These are phyloP conservation scores for Leishmania mexicana DNA, from an alignment of 208 protist genomes.

Conservation along the genomic window DNA sequence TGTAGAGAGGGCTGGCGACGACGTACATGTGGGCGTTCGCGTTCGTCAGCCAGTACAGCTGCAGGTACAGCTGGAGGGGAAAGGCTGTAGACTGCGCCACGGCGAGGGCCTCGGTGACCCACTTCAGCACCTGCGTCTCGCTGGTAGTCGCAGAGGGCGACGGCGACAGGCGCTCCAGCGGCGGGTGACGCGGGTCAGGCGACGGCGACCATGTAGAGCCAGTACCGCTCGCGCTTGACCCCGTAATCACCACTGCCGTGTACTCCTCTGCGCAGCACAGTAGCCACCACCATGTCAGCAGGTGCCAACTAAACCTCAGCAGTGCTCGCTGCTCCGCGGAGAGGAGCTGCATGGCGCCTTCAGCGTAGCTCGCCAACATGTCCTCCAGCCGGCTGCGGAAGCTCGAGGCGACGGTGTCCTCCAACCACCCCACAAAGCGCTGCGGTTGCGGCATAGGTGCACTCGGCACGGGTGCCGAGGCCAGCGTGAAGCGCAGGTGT, in stretches of 20 bases:
- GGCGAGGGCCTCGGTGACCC: not conserved
- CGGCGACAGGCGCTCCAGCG: not conserved
- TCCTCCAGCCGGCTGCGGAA: constrained; percentile 27
- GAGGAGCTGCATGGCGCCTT: constrained; percentile 40
- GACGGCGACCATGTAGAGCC: not conserved
- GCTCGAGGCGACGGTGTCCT: not conserved
- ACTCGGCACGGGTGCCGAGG: not conserved
- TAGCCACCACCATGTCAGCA: constrained; percentile 42
- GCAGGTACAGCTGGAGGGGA: constrained; percentile 47
- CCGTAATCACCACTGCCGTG: not conserved
- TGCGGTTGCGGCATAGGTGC: not conserved
- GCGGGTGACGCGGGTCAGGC: not conserved
- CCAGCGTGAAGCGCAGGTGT: constrained; percentile 14
- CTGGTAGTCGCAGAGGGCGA: not conserved
- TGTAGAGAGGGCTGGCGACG: constrained; percentile 48
- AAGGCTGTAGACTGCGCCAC: constrained; percentile 19
- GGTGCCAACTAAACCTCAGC: constrained; percentile 50
- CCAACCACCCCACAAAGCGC: constrained; percentile 1
- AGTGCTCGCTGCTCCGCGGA: constrained; percentile 43
- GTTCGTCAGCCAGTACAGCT: constrained; percentile 48
- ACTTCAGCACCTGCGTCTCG: not conserved
- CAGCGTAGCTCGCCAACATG: constrained; percentile 37
- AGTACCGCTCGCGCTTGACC: not conserved
- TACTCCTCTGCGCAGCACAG: constrained; percentile 30
- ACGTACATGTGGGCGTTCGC: constrained; percentile 64